These are phyloP conservation scores for Rhizomucor miehei DNA, from an alignment of 371 early-diverging fungal species.

Conservation along the genomic window DNA sequence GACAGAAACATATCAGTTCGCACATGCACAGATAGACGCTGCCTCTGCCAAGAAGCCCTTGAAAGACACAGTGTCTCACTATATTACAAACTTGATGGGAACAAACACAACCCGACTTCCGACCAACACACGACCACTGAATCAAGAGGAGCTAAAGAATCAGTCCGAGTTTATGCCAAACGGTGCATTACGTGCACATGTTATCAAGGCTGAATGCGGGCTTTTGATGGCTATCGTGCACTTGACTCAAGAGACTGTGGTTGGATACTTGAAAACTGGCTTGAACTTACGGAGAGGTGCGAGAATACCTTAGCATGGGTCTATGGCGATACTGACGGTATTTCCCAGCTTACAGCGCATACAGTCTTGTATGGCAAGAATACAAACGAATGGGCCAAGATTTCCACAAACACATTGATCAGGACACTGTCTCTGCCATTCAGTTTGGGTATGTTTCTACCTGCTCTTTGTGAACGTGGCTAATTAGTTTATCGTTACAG, in stretches of 20 bases:
- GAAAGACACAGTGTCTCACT: slow-evolving; percentile 27
- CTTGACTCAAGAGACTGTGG: slow-evolving; percentile 50
- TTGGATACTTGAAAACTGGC: slow-evolving; percentile 57
- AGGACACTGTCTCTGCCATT: slow-evolving; percentile 36
- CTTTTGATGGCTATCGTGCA: slow-evolving; percentile 52
- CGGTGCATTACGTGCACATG: slow-evolving; percentile 56
- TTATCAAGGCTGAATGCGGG: slow-evolving; percentile 51
- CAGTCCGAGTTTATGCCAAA: slow-evolving; percentile 41
- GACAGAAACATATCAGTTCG: slow-evolving; percentile 40
- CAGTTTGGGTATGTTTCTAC: slow-evolving; percentile 32
- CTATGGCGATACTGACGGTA: too few species aligned
- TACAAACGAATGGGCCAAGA: slow-evolving; percentile 41
- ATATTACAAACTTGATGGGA: slow-evolving; percentile 27
- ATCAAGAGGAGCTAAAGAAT: slow-evolving; percentile 17
- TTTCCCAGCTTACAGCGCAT: slow-evolving; percentile 30
- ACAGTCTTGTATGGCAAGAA: slow-evolving; percentile 41
- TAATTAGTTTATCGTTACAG: slow-evolving; percentile 18
- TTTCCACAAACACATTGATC: slow-evolving; percentile 29
- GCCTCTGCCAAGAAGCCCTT: slow-evolving; percentile 42
- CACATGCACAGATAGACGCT: slow-evolving; percentile 47
- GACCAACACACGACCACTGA: slow-evolving; percentile 25
- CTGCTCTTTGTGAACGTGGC: neutral
- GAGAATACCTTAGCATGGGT: neutral
- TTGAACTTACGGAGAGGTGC: slow-evolving; percentile 56
- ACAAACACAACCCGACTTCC: slow-evolving; percentile 22